Evolutionary conservation across 1,284 basidiomycete species (phyloP).

Genomic region (Cryptococcus deneoformans): DNA sequence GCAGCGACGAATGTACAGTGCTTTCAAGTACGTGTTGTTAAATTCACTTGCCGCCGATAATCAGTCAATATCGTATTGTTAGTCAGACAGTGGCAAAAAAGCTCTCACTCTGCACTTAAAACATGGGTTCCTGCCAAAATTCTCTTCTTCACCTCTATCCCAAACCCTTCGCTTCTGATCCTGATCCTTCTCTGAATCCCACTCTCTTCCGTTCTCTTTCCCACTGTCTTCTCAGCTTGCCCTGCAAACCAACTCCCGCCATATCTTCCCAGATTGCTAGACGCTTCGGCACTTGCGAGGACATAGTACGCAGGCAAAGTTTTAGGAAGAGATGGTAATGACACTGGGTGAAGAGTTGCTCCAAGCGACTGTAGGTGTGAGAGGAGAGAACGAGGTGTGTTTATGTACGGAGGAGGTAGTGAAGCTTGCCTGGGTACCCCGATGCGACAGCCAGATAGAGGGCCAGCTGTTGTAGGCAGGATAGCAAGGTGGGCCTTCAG

Average conservation of each 20-base stretch:
- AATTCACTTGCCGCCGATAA: conserved; percentile 63
- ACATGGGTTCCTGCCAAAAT: conserved; percentile 92
- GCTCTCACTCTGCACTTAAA: conserved; percentile 77
- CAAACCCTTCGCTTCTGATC: conserved; percentile 69
- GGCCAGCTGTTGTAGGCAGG: neutral
- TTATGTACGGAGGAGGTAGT: conserved; percentile 20
- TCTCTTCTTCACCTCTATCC: conserved; percentile 79
- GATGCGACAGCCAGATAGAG: conserved; percentile 29
- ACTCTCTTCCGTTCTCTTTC: conserved; percentile 52
- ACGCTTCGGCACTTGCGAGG: conserved; percentile 89
- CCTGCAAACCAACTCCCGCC: conserved; percentile 69
- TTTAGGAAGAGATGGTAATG: conserved; percentile 71
- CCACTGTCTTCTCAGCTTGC: conserved; percentile 51
- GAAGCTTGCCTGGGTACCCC: conserved; percentile 35
- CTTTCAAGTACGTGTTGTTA: conserved; percentile 94
- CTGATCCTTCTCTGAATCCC: conserved; percentile 57
- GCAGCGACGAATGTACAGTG: conserved; percentile 70
- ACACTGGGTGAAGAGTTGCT: conserved; percentile 68
- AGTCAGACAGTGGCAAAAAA: too few species aligned
- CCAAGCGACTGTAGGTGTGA: conserved; percentile 59
- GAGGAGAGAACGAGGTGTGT: conserved; percentile 48
- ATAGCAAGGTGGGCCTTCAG: too few species aligned
- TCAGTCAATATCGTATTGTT: neutral
- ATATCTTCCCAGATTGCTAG: conserved; percentile 87
- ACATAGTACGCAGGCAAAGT: conserved; percentile 95